Conservation (phyloP, 352 stramenopile genomes). For the Pythium phragmiticola region DNA sequence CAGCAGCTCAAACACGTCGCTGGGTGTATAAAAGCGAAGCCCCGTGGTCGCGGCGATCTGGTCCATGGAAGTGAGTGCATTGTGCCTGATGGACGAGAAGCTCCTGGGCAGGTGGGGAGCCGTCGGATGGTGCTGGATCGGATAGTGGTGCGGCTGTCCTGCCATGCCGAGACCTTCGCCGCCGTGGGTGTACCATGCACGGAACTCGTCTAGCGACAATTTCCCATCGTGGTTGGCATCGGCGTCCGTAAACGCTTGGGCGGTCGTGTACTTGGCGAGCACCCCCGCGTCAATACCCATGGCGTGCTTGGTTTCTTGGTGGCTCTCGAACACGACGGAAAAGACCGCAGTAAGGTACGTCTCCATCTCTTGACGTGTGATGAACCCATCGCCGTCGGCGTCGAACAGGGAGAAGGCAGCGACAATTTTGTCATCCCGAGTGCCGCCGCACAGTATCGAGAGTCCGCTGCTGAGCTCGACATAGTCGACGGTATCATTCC, state of each 20-base stretch:
- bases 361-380: slow-evolving; percentile 80
- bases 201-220: slow-evolving; percentile 81
- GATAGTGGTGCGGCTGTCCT: background rate
- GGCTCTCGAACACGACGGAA: slow-evolving; percentile 24
- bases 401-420: slow-evolving; percentile 87
- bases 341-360: slow-evolving; percentile 50
- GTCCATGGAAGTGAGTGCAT: slow-evolving; percentile 50
- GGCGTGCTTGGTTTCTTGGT: slow-evolving; percentile 31
- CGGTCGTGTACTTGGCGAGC: slow-evolving; percentile 70
- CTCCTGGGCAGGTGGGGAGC: background rate
- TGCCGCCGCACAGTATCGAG: slow-evolving; percentile 70
- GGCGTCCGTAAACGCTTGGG: slow-evolving; percentile 83
- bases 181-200: slow-evolving; percentile 61
- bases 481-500: slow-evolving; percentile 71
- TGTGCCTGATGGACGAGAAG: slow-evolving; percentile 25
- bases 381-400: slow-evolving; percentile 77
- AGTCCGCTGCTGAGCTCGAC: slow-evolving; percentile 75
- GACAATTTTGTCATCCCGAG: slow-evolving; percentile 73
- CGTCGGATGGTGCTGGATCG: background rate
- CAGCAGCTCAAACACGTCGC: slow-evolving; percentile 83
- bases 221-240: slow-evolving; percentile 82
- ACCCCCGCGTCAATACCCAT: slow-evolving; percentile 51
- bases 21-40: slow-evolving; percentile 47
- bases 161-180: slow-evolving; percentile 12
- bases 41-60: slow-evolving; percentile 58